A percentile compares a stretch with the other conserved stretches of the same genome.
Evolutionary conservation across 768 basidiomycete species (phyloP).

Genomic region (Krasilnikovozyma curviuscula): DNA sequence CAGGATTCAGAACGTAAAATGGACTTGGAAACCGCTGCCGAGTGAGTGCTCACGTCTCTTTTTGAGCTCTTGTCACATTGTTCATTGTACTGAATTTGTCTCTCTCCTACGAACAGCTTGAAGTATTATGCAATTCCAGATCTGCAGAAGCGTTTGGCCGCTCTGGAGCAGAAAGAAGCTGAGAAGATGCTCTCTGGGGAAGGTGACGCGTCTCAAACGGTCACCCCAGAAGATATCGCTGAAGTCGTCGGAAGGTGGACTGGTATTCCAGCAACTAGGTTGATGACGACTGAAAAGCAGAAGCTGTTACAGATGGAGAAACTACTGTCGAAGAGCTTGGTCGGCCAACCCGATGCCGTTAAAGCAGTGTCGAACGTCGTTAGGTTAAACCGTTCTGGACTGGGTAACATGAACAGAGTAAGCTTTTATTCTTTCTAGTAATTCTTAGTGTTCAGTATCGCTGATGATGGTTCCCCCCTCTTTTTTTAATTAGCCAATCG

Average conservation of each 20-base stretch:
- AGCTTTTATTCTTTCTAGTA: no score
- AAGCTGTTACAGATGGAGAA: constrained; percentile 27
- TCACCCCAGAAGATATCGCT: constrained; percentile 75
- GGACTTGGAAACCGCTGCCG: constrained; percentile 27
- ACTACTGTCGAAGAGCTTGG: constrained; percentile 19
- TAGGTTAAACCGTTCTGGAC: constrained; percentile 25
- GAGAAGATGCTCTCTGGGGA: constrained; percentile 37
- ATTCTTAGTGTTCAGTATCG: no score
- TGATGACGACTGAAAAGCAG: constrained; percentile 29
- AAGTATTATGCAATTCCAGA: constrained; percentile 78
- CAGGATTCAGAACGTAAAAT: constrained; percentile 80
- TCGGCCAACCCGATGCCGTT: constrained; percentile 19
- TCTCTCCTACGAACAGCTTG: no score
- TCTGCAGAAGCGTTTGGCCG: constrained; percentile 36
- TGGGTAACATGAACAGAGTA: constrained; percentile 24
- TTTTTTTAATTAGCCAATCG: no score
- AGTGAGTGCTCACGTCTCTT: no score
- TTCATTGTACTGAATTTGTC: no score
- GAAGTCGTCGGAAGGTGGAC: constrained; percentile 91
- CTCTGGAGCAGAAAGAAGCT: constrained; percentile 46
- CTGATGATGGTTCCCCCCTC: no score
- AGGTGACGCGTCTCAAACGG: constrained; percentile 27
- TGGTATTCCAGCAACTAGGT: constrained; percentile 65
- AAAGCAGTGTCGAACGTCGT: constrained; percentile 27
- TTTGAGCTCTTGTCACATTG: no score